Conservation (phyloP, 176 grass and related monocot genomes). For the Tillandsia fasciculata region DNA sequence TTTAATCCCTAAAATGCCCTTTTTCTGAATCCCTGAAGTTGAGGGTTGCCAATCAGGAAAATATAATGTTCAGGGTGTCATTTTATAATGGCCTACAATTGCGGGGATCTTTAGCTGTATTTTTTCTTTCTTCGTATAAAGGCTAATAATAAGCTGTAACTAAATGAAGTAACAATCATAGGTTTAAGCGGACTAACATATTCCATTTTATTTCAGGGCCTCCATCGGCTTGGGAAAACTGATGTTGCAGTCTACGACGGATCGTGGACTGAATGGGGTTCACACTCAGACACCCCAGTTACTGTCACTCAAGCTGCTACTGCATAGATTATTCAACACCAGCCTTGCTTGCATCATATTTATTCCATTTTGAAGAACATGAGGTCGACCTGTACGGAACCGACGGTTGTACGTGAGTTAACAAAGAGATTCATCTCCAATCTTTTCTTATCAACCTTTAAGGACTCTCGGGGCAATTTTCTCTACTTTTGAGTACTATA, state of each 20-base stretch:
- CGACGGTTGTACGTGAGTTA: background rate
- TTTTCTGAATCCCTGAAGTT: no score
- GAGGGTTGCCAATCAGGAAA: no score
- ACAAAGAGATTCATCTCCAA: background rate
- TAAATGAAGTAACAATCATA: background rate
- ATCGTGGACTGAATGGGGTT: slow-evolving; percentile 90
- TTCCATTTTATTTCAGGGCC: slow-evolving; percentile 34
- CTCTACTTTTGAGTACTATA: background rate
- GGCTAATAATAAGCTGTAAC: no score
- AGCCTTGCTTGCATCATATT: background rate
- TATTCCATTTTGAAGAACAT: no score
- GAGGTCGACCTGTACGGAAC: no score
- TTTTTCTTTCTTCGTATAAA: no score
- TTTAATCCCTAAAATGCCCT: no score
- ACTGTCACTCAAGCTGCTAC: slow-evolving; percentile 5
- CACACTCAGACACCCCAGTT: slow-evolving; percentile 59
- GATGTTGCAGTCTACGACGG: slow-evolving; percentile 70
- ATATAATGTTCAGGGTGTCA: no score
- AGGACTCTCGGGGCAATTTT: background rate
- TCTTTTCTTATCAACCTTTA: background rate
- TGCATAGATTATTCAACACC: slow-evolving; percentile 26
- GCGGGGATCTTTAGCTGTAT: no score
- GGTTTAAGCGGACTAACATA: slow-evolving; percentile 8
- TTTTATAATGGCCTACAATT: no score
- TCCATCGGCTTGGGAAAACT: slow-evolving; percentile 66